These are phyloP conservation scores for Fusarium sp. DNA, from an alignment of 2,329 filamentous ascomycete genomes.

Conservation along the genomic window DNA sequence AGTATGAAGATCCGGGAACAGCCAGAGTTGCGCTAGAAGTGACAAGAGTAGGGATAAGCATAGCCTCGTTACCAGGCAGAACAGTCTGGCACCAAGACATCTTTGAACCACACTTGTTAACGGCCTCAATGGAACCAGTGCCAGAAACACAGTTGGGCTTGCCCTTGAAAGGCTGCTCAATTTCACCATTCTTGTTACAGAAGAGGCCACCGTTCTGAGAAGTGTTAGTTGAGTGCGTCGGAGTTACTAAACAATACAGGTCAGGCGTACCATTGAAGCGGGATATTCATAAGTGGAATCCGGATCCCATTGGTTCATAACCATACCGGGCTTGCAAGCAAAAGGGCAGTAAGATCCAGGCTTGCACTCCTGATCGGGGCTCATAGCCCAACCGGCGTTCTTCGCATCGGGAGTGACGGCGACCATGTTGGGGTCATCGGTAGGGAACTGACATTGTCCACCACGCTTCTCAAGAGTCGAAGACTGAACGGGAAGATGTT, in stretches of 20 bases:
- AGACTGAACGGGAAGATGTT: slow-evolving; percentile 39
- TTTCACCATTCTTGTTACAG: slow-evolving; percentile 74
- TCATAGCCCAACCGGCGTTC: slow-evolving; percentile 85
- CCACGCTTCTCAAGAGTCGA: slow-evolving; percentile 63
- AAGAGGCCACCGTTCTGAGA: slow-evolving; percentile 77
- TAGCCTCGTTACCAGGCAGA: slow-evolving; percentile 81
- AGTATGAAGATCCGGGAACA: slow-evolving; percentile 77
- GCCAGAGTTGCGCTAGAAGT: slow-evolving; percentile 68
- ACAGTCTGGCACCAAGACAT: slow-evolving; percentile 85
- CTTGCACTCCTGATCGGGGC: slow-evolving; percentile 76
- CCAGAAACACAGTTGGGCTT: slow-evolving; percentile 78
- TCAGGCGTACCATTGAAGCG: slow-evolving; percentile 72
- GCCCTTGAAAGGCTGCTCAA: slow-evolving; percentile 75
- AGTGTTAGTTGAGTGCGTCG: slow-evolving; percentile 13
- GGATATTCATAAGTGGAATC: slow-evolving; percentile 76
- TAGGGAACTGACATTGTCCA: slow-evolving; percentile 72
- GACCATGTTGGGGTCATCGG: slow-evolving; percentile 71
- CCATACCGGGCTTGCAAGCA: slow-evolving; percentile 79
- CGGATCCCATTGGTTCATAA: slow-evolving; percentile 84
- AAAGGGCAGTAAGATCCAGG: slow-evolving; percentile 79
- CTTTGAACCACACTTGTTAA: slow-evolving; percentile 71
- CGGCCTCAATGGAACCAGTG: slow-evolving; percentile 71
- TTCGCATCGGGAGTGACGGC: slow-evolving; percentile 70
- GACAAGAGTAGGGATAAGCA: slow-evolving; percentile 83
- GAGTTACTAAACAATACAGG: background rate